Evolutionary conservation across 257 asterid species (phyloP).

Genomic region (Penstemon barbatus): DNA sequence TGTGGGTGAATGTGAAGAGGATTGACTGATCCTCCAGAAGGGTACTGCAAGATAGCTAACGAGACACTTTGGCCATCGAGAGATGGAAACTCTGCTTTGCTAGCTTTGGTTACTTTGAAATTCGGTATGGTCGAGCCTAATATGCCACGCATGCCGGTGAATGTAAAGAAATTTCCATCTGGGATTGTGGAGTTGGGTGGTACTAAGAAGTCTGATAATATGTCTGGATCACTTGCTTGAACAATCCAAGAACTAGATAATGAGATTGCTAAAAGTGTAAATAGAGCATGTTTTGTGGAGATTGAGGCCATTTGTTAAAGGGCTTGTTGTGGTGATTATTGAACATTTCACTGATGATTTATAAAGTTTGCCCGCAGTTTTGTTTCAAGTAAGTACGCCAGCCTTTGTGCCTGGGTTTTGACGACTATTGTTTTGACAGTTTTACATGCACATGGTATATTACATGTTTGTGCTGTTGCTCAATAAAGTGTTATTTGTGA

Average conservation of each 20-base stretch:
- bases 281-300: neutral
- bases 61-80: slow-evolving; percentile 50
- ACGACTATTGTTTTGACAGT: too few relatives aligned
- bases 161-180: slow-evolving; percentile 31
- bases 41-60: slow-evolving; percentile 33
- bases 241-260: neutral
- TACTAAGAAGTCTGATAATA: slow-evolving; percentile 37
- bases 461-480: too few relatives aligned
- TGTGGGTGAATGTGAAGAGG: slow-evolving; percentile 61
- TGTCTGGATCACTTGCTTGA: slow-evolving; percentile 39
- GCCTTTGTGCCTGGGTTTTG: too few relatives aligned
- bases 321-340: too few relatives aligned
- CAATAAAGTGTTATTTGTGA: too few relatives aligned
- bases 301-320: neutral
- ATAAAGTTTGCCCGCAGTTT: too few relatives aligned
- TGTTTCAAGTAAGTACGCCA: too few relatives aligned
- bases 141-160: slow-evolving; percentile 39
- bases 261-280: neutral
- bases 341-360: too few relatives aligned
- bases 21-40: slow-evolving; percentile 41
- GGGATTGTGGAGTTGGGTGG: slow-evolving; percentile 28
- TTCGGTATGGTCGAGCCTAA: slow-evolving; percentile 21
- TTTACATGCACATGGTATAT: too few relatives aligned
- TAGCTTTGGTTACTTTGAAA: slow-evolving; percentile 36
- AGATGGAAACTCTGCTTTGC: slow-evolving; percentile 37